Percentiles rank a stretch among this genome's conserved stretches.
These are phyloP conservation scores for Pleoardoris graminearum DNA, from an alignment of 2,329 filamentous ascomycete genomes.

Conservation along the genomic window DNA sequence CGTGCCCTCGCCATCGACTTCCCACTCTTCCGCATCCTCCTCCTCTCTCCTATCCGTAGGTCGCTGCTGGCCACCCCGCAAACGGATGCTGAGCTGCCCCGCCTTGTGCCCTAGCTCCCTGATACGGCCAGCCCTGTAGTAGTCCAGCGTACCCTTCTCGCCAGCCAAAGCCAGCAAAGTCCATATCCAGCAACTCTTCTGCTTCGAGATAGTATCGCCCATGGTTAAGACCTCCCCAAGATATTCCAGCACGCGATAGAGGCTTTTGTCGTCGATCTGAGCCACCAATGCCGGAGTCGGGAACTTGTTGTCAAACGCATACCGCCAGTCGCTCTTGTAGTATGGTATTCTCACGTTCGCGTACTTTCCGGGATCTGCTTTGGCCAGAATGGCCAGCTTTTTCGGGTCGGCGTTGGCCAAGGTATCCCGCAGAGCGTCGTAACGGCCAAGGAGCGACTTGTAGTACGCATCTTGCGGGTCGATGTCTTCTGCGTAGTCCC, in stretches of 20 bases:
- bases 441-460: slow-evolving; percentile 65
- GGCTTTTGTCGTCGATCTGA: slow-evolving; percentile 64
- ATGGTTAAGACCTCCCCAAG: slow-evolving; percentile 65
- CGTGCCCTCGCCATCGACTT: slow-evolving; percentile 4
- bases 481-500: slow-evolving; percentile 12
- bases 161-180: slow-evolving; percentile 75
- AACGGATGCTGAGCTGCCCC: slow-evolving; percentile 58
- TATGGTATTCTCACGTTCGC: slow-evolving; percentile 30
- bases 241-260: slow-evolving; percentile 66
- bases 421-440: slow-evolving; percentile 63
- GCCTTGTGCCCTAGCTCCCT: slow-evolving; percentile 80
- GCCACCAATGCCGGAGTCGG: slow-evolving; percentile 57
- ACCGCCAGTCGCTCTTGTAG: slow-evolving; percentile 41
- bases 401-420: slow-evolving; percentile 62
- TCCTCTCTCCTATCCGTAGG: neutral
- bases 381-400: slow-evolving; percentile 46
- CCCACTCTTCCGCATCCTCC: slow-evolving; percentile 2
- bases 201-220: slow-evolving; percentile 62
- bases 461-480: slow-evolving; percentile 69
- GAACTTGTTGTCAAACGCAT: slow-evolving; percentile 30
- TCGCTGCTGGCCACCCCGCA: slow-evolving; percentile 13
- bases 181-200: slow-evolving; percentile 84
- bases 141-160: slow-evolving; percentile 73
- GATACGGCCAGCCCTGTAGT: slow-evolving; percentile 74
- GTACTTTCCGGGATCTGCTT: slow-evolving; percentile 10